phyloP scores from a whole-genome alignment of 208 protist genomes.

The Crithidia thermophila region DNA sequence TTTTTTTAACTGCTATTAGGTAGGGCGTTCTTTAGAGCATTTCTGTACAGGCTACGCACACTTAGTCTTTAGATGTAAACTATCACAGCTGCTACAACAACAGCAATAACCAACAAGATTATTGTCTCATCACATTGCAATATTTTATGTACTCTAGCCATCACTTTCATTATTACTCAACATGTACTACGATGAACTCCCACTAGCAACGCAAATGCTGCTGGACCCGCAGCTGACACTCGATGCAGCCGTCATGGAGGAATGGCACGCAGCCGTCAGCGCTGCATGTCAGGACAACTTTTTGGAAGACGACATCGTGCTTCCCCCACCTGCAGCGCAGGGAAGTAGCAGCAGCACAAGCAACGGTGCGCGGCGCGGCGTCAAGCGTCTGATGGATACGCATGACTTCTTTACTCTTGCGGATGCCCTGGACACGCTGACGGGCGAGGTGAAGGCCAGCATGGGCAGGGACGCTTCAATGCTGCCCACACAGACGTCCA shows the following conservation, averaged over 20 bases:
- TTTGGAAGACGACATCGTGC: background rate
- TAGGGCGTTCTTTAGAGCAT: no score
- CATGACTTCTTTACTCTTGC: constrained; percentile 64
- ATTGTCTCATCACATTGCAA: background rate
- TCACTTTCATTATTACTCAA: background rate
- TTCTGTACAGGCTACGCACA: no score
- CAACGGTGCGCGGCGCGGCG: constrained; percentile 1
- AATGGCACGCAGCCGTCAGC: constrained; percentile 8
- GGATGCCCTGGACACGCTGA: constrained; percentile 49
- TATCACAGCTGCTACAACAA: no score
- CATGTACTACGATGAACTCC: constrained; percentile 14
- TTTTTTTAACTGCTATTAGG: background rate
- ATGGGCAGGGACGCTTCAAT: background rate
- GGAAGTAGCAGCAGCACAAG: background rate
- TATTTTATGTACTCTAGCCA: background rate
- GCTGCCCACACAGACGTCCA: background rate
- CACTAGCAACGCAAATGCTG: constrained; percentile 22
- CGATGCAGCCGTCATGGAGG: background rate
- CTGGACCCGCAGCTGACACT: constrained; percentile 9
- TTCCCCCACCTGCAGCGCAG: background rate
- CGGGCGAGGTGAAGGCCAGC: constrained; percentile 20
- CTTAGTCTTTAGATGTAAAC: no score
- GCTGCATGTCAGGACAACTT: background rate
- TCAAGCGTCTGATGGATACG: constrained; percentile 21
- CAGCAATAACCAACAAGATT: no score